Evolutionary conservation across 108 stramenopile genomes (phyloP), one percentile per base, ranked within the genome.

Genomic region (Cyclotella cryptica): DNA sequence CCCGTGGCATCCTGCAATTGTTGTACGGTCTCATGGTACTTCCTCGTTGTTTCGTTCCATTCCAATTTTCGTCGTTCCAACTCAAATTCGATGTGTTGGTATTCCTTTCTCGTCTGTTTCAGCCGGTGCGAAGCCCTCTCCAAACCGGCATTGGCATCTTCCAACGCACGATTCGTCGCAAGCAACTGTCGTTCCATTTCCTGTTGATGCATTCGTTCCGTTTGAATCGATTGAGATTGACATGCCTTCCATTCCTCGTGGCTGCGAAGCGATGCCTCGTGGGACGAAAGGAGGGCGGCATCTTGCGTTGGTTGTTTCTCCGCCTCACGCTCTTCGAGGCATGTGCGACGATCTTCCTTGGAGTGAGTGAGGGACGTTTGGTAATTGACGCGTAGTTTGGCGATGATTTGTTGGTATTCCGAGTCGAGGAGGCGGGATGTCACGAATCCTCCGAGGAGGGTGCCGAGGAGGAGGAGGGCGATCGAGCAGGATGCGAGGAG

Each of bases 401-500:
- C n/a, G 27, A 66, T 30, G 30, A 75, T 75, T 54, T 55, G 51
- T 5, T 66, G 47, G 19, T 69, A 77, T 47, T 77, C 67, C 18
- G 59, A 40, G 19, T 69, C 58, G 21, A 77, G 47, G 46, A 68
- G 17, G 29, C 60, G 29, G 10, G 76, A 69, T 0, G 60, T 59
- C 59, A 77, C 21, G 42, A 24, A 61, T 28, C 45, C 67, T 13
- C 76, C 76, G 8, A 69, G 14, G 39, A 69, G 18, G 11, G 30
- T 21, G 28, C 76, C 76, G 9, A 75, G 17, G 65, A 63, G 27
- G 61, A 46, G 17, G 65, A 63, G 27, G 61, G 30, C 47, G 27
- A 9, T 46, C 10, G 45, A 0, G 3, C 7, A 1, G 62, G 6
- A 21, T 17, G 35, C 14, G 13, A 64, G 10, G 13, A 64, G 10